Evolutionary conservation across 371 early-diverging fungal genomes (phyloP).

Genomic region (Syncephalastrum racemosum): DNA sequence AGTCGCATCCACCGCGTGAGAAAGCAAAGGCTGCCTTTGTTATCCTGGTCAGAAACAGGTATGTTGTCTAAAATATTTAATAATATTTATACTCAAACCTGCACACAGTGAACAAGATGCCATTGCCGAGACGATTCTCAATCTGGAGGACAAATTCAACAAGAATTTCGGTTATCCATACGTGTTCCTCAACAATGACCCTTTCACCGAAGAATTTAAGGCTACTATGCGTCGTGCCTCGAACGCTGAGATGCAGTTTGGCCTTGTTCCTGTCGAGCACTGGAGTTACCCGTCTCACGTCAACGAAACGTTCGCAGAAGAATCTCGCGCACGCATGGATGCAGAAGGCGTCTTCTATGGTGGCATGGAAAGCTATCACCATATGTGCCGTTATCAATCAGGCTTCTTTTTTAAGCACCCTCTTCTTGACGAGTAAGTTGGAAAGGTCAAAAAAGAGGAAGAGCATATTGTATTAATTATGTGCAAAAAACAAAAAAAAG

Average conservation of each 20-base stretch:
- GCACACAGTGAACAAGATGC: constrained; percentile 36
- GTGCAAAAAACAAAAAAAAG: constrained; percentile 35
- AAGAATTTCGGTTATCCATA: constrained; percentile 52
- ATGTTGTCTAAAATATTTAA: constrained; percentile 10
- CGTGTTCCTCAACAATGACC: constrained; percentile 48
- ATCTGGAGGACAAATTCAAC: constrained; percentile 50
- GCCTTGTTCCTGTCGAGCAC: constrained; percentile 64
- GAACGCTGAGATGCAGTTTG: constrained; percentile 65
- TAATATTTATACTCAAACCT: constrained; percentile 1
- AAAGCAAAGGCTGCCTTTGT: constrained; percentile 55
- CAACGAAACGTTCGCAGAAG: constrained; percentile 57
- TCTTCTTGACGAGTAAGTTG: constrained; percentile 64
- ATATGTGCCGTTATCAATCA: constrained; percentile 82
- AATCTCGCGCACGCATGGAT: constrained; percentile 51
- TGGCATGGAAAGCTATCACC: constrained; percentile 51
- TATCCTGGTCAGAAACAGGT: constrained; percentile 50
- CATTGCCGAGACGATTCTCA: constrained; percentile 39
- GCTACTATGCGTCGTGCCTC: constrained; percentile 38
- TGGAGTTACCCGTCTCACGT: constrained; percentile 77
- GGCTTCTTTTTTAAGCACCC: constrained; percentile 90
- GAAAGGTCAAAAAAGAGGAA: constrained; percentile 5
- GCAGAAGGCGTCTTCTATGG: constrained; percentile 34
- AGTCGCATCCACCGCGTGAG: constrained; percentile 33
- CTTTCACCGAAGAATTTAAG: constrained; percentile 49
- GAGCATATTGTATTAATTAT: too few species aligned